phyloP scores from a whole-genome alignment of 805 yeast species.

The Saturnispora kantuleensis region DNA sequence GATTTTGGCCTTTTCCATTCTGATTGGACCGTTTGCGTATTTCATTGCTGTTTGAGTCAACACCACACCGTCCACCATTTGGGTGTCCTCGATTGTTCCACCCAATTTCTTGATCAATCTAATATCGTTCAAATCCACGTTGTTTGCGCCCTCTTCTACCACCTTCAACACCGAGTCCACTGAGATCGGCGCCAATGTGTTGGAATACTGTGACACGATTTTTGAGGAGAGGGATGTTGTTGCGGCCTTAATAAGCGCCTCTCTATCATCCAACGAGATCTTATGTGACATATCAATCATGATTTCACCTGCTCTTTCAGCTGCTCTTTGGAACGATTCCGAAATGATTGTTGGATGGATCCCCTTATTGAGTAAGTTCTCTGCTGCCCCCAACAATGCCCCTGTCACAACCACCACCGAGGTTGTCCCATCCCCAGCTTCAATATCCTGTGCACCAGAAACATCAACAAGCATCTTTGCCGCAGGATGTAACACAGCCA shows the following conservation, averaged over 20 bases:
- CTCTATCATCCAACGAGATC: slow-evolving; percentile 71
- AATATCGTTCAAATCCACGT: slow-evolving; percentile 81
- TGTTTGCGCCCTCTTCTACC: slow-evolving; percentile 33
- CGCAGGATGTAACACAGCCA: slow-evolving; percentile 98
- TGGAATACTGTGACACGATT: slow-evolving; percentile 88
- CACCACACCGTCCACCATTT: slow-evolving; percentile 85
- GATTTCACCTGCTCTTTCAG: slow-evolving; percentile 70
- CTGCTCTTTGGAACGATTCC: slow-evolving; percentile 87
- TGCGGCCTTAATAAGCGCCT: slow-evolving; percentile 83
- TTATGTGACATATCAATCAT: slow-evolving; percentile 75
- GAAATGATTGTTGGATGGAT: slow-evolving; percentile 94
- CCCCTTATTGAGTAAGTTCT: slow-evolving; percentile 75
- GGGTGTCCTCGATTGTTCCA: slow-evolving; percentile 96
- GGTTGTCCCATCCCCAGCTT: slow-evolving; percentile 99
- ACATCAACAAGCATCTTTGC: slow-evolving; percentile 96
- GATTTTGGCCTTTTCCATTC: slow-evolving; percentile 88
- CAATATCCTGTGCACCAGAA: slow-evolving; percentile 95
- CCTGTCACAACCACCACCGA: slow-evolving; percentile 95
- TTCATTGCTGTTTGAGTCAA: slow-evolving; percentile 85
- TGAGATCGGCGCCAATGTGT: slow-evolving; percentile 80
- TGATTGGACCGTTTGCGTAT: slow-evolving; percentile 88
- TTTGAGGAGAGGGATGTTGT: slow-evolving; percentile 89
- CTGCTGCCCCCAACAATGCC: slow-evolving; percentile 90
- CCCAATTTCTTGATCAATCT: slow-evolving; percentile 90
- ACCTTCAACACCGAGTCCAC: slow-evolving; percentile 89